phyloP scores from a whole-genome alignment of 108 stramenopile species.

The Skeletonema menzelii region DNA sequence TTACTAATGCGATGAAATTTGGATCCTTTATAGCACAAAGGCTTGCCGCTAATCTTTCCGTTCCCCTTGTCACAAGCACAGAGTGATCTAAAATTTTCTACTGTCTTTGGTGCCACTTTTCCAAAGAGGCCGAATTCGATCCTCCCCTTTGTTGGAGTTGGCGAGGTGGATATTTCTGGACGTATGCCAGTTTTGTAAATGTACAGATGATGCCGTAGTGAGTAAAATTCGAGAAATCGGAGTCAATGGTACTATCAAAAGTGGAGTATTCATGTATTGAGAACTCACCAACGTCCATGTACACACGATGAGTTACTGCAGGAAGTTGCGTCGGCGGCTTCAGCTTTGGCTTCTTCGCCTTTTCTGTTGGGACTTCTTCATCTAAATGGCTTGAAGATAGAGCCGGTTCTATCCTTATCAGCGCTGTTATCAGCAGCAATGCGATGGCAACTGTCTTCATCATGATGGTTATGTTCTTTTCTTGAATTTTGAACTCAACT shows the following conservation, averaged over 20 bases:
- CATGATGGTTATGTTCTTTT: not conserved
- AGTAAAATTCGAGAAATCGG: not conserved
- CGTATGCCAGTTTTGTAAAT: not conserved
- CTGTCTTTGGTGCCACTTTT: slow-evolving; percentile 84
- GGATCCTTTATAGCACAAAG: slow-evolving; percentile 73
- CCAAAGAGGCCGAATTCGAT: slow-evolving; percentile 93
- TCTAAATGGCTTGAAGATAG: slow-evolving; percentile 5
- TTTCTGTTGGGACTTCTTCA: slow-evolving; percentile 59
- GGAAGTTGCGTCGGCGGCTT: slow-evolving; percentile 77
- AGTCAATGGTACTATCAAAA: not conserved
- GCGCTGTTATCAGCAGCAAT: slow-evolving; percentile 4
- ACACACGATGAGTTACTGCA: slow-evolving; percentile 75
- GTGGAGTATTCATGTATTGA: not conserved
- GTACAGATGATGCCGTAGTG: not conserved
- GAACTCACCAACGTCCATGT: slow-evolving; percentile 63
- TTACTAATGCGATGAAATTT: slow-evolving; percentile 71
- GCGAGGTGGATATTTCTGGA: slow-evolving; percentile 35
- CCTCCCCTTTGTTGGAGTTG: slow-evolving; percentile 42
- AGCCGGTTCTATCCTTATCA: not conserved
- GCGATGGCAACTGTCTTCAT: not conserved
- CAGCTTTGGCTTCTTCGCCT: slow-evolving; percentile 74
- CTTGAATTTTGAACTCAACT: no score
- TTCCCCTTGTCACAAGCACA: slow-evolving; percentile 79
- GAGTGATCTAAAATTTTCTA: slow-evolving; percentile 89
- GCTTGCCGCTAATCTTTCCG: slow-evolving; percentile 71